Percentiles rank a stretch among this genome's conserved stretches.
Conservation (phyloP, 2,329 filamentous ascomycete genomes). For the Phialemoniopsis sp. region DNA sequence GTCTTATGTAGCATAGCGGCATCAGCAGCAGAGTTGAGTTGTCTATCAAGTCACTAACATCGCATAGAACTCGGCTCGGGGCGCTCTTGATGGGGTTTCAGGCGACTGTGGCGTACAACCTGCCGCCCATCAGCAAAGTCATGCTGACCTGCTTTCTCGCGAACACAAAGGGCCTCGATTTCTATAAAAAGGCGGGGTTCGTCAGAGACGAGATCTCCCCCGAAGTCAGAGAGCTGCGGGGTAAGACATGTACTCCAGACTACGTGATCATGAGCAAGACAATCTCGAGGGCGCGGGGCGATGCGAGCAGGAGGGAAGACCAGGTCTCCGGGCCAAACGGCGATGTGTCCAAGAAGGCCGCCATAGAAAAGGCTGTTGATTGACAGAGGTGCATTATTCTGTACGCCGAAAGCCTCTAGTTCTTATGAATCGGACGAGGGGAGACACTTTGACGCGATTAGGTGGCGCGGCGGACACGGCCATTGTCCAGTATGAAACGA, state of each 20-base stretch:
- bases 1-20: slow-evolving; percentile 14
- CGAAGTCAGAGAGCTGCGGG: slow-evolving; percentile 45
- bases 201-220: slow-evolving; percentile 52
- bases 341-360: no score
- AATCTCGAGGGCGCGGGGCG: neutral
- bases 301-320: no score
- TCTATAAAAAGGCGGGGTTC: slow-evolving; percentile 61
- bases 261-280: slow-evolving; percentile 57
- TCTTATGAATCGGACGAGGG: no score
- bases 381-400: no score
- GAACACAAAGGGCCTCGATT: slow-evolving; percentile 52
- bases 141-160: slow-evolving; percentile 71
- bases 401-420: no score
- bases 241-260: slow-evolving; percentile 48
- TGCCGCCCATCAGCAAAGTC: slow-evolving; percentile 55
- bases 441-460: no score
- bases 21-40: neutral
- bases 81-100: slow-evolving; percentile 53
- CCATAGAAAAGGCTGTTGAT: no score
- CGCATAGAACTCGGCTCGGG: slow-evolving; percentile 57
- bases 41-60: neutral
- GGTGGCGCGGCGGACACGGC: no score
- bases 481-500: no score
- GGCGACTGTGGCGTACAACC: slow-evolving; percentile 45
- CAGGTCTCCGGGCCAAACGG: no score